phyloP scores from a whole-genome alignment of 1,284 basidiomycete genomes.

The Ceratobasidium sp. region DNA sequence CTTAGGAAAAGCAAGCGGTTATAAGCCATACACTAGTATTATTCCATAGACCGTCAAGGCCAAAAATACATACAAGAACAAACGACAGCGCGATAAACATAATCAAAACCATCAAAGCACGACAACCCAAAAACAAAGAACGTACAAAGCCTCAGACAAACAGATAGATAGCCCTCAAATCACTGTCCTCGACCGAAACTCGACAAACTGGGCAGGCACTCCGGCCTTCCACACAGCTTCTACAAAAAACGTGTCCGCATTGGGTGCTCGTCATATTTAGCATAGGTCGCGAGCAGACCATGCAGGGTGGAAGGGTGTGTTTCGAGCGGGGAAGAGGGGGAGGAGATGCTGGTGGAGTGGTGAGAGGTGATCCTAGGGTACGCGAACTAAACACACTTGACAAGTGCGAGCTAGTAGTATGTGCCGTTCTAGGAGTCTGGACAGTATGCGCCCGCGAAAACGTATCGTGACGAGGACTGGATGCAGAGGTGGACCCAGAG shows the following conservation, averaged over 20 bases:
- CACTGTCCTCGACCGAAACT: constrained; percentile 9
- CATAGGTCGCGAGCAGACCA: constrained; percentile 33
- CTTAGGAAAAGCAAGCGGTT: neutral
- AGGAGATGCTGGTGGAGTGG: constrained; percentile 36
- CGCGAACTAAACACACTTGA: constrained; percentile 36
- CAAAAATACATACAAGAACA: constrained; percentile 18
- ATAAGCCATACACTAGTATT: constrained; percentile 11
- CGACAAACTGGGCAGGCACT: constrained; percentile 16
- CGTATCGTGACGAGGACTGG: neutral
- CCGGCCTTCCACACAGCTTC: constrained; percentile 28
- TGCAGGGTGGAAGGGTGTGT: constrained; percentile 8
- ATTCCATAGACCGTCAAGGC: neutral
- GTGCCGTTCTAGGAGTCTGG: constrained; percentile 13
- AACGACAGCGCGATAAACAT: neutral
- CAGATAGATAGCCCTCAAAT: constrained; percentile 36
- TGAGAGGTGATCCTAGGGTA: neutral
- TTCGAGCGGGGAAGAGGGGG: neutral
- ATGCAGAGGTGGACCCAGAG: constrained; percentile 1
- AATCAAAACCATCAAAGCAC: neutral
- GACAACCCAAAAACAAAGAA: neutral
- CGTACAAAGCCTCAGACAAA: constrained; percentile 6
- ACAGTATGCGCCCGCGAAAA: neutral
- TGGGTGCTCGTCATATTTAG: constrained; percentile 33
- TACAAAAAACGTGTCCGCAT: constrained; percentile 38
- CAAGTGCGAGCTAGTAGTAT: constrained; percentile 15